These are phyloP conservation scores for Rozella allomycis DNA, from an alignment of 371 early-diverging fungal genomes.

Conservation along the genomic window DNA sequence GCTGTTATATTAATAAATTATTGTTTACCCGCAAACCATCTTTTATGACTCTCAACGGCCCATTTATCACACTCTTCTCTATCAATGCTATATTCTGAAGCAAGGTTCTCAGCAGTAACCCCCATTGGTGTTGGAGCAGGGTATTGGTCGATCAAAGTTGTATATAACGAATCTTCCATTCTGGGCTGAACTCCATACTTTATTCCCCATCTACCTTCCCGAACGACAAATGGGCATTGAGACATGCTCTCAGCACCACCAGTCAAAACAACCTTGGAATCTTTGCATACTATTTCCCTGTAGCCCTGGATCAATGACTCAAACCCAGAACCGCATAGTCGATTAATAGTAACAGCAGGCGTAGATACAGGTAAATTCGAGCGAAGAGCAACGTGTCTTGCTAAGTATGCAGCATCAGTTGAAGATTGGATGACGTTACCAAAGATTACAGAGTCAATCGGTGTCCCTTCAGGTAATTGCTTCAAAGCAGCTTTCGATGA, in stretches of 20 bases:
- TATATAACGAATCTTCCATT: slow-evolving; percentile 64
- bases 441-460: slow-evolving; percentile 71
- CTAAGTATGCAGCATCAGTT: slow-evolving; percentile 52
- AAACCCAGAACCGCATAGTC: slow-evolving; percentile 88
- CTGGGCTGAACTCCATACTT: slow-evolving; percentile 53
- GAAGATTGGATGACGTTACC: slow-evolving; percentile 85
- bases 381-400: slow-evolving; percentile 78
- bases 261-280: slow-evolving; percentile 60
- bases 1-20: slow-evolving; percentile 13
- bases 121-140: slow-evolving; percentile 77
- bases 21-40: slow-evolving; percentile 46
- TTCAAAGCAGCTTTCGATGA: slow-evolving; percentile 71
- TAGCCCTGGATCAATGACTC: slow-evolving; percentile 76
- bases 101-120: slow-evolving; percentile 85
- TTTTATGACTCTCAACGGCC: slow-evolving; percentile 58
- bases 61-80: slow-evolving; percentile 68
- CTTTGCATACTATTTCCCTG: slow-evolving; percentile 65
- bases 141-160: slow-evolving; percentile 65
- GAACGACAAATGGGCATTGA: slow-evolving; percentile 60
- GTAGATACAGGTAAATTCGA: slow-evolving; percentile 52
- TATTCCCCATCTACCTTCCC: slow-evolving; percentile 56
- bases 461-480: slow-evolving; percentile 39
- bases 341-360: slow-evolving; percentile 78
- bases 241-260: slow-evolving; percentile 90
- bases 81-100: slow-evolving; percentile 53